Base-by-base conservation (phyloP, 805 yeast genomes). In the Schizosaccharomyces osmophilus region DNA sequence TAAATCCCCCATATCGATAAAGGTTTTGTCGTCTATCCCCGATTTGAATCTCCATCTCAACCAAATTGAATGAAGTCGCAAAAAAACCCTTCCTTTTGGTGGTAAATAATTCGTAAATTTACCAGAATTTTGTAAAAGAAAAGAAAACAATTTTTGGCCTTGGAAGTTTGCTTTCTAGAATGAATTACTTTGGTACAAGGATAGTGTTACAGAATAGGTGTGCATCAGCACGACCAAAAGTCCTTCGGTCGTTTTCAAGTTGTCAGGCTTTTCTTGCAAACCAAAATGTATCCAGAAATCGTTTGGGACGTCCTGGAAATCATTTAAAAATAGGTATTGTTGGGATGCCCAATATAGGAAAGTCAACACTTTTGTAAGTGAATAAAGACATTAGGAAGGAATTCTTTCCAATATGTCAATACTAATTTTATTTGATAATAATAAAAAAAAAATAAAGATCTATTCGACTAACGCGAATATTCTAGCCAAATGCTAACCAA, bases 271-370 rank as follows among this genome's bases (percentile, higher is more conserved):
- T 31, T 31, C 6, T 31, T 31, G 32, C 32, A 31, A 31, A 31
- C 1, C 32, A 31, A 31, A 8, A 31, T 31, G 32, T 31, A 31
- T 31, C 6, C 32, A 31, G 85, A 70, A 77, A 87, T 68, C 78
- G 83, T 65, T 79, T 87, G 67, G 93, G 95, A 66, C 83, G 94
- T 73, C 93, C 93, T 70, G 85, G 86, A 68, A 81, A 81, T 71
- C 81, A 80, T 71, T 73, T 82, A 69, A 80, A 80, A 67, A 70
- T 84, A 65, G 98, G 98, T 69, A 88, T 90, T 66, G 98, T 90
- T 63, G 98, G 98, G 64, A 79, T 90, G 64, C 96, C 96, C 69
- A 83, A 77, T 65, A 74, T 90, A 66, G 98, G 98, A 69, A 93
- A 93, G 74, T 87, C 96, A 15, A 90, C 97, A 6, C 88, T 90